phyloP scores from a whole-genome alignment of 2,329 filamentous ascomycete genomes.

The Botrytis galanthina region DNA sequence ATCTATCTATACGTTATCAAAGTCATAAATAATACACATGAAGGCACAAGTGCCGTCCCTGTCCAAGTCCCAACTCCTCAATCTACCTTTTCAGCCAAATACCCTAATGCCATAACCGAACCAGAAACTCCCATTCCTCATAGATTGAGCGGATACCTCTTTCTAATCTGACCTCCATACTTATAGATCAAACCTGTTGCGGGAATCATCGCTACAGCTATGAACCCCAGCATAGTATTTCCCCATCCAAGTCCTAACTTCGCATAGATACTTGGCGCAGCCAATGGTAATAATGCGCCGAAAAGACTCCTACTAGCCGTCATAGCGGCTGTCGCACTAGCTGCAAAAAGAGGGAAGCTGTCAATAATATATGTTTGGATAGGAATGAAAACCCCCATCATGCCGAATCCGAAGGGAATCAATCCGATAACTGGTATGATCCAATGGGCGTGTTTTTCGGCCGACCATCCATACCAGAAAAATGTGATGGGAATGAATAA shows the following conservation, averaged over 20 bases:
- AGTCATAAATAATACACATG: neutral
- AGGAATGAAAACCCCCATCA: constrained; percentile 45
- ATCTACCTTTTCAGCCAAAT: neutral
- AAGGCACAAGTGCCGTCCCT: neutral
- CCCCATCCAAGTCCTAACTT: constrained; percentile 47
- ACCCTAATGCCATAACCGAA: neutral
- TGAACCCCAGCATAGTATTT: constrained; percentile 48
- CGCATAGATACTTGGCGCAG: constrained; percentile 47
- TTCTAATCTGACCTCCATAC: constrained; percentile 20
- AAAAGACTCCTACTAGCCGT: constrained; percentile 45
- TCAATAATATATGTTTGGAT: constrained; percentile 49
- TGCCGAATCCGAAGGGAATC: constrained; percentile 44
- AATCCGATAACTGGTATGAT: constrained; percentile 45
- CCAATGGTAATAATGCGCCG: constrained; percentile 51
- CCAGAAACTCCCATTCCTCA: neutral
- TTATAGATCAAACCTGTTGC: constrained; percentile 39
- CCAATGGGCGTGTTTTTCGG: constrained; percentile 41
- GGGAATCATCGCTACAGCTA: constrained; percentile 48
- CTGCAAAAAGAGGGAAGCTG: constrained; percentile 42
- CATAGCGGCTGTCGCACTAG: constrained; percentile 42
- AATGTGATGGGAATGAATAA: constrained; percentile 45
- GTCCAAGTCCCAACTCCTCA: neutral
- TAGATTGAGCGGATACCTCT: constrained; percentile 15
- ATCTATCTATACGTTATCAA: neutral
- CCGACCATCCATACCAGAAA: constrained; percentile 51